phyloP scores from a whole-genome alignment of 495 filamentous ascomycete genomes.

The Aspergillus funiculosus region DNA sequence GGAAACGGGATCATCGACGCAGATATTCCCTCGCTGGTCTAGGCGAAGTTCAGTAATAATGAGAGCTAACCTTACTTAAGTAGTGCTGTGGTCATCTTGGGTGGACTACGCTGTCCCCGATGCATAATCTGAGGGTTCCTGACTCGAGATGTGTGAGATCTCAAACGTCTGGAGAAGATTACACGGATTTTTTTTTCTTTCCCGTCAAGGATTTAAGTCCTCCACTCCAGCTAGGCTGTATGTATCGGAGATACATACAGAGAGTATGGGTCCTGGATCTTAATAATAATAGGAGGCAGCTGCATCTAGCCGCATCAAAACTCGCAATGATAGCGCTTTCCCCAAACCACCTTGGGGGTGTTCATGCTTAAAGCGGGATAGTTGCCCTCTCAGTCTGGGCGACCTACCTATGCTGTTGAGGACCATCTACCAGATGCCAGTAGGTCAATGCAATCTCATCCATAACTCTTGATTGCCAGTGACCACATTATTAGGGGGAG shows the following conservation, averaged over 20 bases:
- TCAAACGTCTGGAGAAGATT: conserved; percentile 21
- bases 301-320: conserved; percentile 25
- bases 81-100: conserved; percentile 16
- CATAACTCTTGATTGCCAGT: conserved; percentile 4
- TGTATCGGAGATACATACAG: conserved; percentile 13
- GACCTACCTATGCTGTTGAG: background rate
- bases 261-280: conserved; percentile 16
- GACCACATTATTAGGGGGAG: conserved; percentile 1
- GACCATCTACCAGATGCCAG: background rate
- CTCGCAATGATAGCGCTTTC: conserved; percentile 3
- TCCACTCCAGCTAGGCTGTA: conserved; percentile 12
- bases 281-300: conserved; percentile 22
- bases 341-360: conserved; percentile 8
- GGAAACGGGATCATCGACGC: conserved; percentile 16
- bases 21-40: conserved; percentile 10
- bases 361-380: conserved; percentile 1
- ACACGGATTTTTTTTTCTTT: conserved; percentile 13
- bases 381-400: background rate
- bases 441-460: conserved; percentile 4
- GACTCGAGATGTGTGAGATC: too few species aligned
- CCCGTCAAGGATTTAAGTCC: conserved; percentile 3
- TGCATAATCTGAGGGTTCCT: conserved; percentile 16
- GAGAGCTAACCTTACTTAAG: conserved; percentile 26
- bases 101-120: conserved; percentile 21
- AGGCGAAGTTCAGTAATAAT: conserved; percentile 11